Base-by-base conservation (phyloP, 805 yeast genomes). In the Spathaspora hagerdaliae region DNA sequence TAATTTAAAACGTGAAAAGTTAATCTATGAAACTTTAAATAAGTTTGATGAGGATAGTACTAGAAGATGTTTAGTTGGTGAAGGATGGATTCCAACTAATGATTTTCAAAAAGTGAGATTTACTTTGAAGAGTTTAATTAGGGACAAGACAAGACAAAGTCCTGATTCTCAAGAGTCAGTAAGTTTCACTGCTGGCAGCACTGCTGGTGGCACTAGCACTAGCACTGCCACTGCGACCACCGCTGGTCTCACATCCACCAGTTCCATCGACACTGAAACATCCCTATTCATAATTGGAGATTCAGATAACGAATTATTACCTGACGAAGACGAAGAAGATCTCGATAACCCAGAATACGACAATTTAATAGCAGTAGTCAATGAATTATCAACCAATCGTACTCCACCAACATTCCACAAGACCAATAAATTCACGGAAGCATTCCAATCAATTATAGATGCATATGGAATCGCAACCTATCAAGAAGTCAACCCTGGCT, bases 401-500 rank as follows among this genome's bases (percentile, higher is more conserved):
- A 77, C 79, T 5, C 90, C 89, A 11, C 89, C 87, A 39, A 84
- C 90, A 2, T 84, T 67, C 67, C 88, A 83, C 58, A 78, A 77
- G 49, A 77, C 83, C 9, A 85, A 83, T 63, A 83, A 83, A 60
- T 80, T 85, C 54, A 84, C 90, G 3, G 69, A 61, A 8, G 87
- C 85, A 1, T 84, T 79, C 68, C 91, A 85, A 62, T 71, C 73
- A 52, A 84, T 85, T 52, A 78, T 81, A 55, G 90, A 84, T 61
- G 85, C 88, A n/a, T 85, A 84, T 55, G 90, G 90, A 56, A 75
- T 83, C 45, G 87, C 89, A 9, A 81, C 87, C 19, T 84, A 84
- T 57, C 81, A 80, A 56, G 91, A 84, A 61, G 82, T 84, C 9
- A 84, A 84, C 56, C 87, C 91, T 8, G 89, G 88, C 45, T 72